Evolutionary conservation across 345 rosid species (phyloP), one percentile per base, ranked within the genome.

Genomic region (Melaleuca alternifolia): DNA sequence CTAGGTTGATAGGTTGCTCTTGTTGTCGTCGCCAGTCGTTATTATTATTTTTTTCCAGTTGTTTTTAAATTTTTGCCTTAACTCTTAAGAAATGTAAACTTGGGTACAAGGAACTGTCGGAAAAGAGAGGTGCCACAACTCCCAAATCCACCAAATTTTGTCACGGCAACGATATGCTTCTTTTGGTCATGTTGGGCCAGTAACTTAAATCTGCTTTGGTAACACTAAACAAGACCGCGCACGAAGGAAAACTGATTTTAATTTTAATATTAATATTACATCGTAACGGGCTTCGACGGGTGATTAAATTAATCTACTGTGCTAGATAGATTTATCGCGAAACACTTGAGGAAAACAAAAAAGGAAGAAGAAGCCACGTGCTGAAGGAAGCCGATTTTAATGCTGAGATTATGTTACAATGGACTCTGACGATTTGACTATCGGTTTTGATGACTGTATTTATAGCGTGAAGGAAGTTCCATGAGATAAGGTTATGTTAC

Each of bases 271-370:
- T n/a, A n/a, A n/a, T n/a, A n/a, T n/a, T n/a, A n/a, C n/a, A n/a
- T n/a, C n/a, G n/a, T n/a, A n/a, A n/a, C n/a, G 12, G 5, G n/a
- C 18, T 59, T 0, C 0, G 4, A 59, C 1, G 9, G 37, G n/a
- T 12, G 18, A 13, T 59, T 59, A 59, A 59, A 9, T 59, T 59
- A n/a, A 59, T 59, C 0, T 12, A 59, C 28, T 0, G 1, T 12
- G 71, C 3, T 59, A n/a, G 16, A n/a, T 1, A n/a, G 2, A 59
- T 51, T 13, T 51, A 18, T 14, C 13, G 6, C 53, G 15, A 18
- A 51, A 15, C 53, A 5, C 6, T 14, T 4, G 41, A 41, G 41
- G 41, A 4, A 16, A 51, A 11, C 52, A 51, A 51, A 51, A 51
- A 51, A 41, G 4, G 41, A 41, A 41, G 41, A 4, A 41, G 41